Percentiles rank a stretch among this genome's conserved stretches.
Evolutionary conservation across 805 yeast genomes (phyloP).

Genomic region (Wickerhamomyces sydowiorum): DNA sequence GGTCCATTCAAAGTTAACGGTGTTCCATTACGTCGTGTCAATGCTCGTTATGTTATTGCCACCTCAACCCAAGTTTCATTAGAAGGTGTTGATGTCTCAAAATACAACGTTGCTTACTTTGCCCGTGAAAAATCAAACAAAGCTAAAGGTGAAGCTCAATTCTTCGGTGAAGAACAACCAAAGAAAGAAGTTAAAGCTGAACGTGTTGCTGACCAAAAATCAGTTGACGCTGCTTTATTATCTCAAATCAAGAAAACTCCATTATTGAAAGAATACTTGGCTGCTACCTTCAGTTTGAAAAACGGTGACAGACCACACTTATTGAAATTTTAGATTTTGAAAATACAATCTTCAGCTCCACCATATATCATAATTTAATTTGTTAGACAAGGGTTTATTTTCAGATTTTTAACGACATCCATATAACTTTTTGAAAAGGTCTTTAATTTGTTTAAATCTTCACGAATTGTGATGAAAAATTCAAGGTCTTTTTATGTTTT

Average conservation of each 20-base stretch:
- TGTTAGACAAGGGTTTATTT: too few relatives aligned
- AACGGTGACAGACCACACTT: constrained; percentile 98
- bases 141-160: constrained; percentile 88
- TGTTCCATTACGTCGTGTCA: constrained; percentile 99
- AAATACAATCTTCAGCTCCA: too few relatives aligned
- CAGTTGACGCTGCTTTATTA: constrained; percentile 88
- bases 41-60: constrained; percentile 97
- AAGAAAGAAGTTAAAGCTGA: constrained; percentile 88
- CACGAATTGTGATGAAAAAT: not conserved
- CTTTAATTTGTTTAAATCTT: not conserved
- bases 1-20: constrained; percentile 99
- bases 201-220: constrained; percentile 96
- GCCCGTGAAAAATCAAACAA: constrained; percentile 89
- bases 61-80: constrained; percentile 90
- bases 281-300: constrained; percentile 93
- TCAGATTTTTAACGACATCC: too few relatives aligned
- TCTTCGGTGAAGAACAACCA: constrained; percentile 70
- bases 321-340: constrained; percentile 93
- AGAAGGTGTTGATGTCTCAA: constrained; percentile 75
- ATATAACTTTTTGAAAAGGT: not conserved
- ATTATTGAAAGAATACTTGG: constrained; percentile 92
- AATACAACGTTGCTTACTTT: constrained; percentile 92
- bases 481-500: not conserved
- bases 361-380: too few relatives aligned
- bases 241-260: constrained; percentile 96